Conservation (phyloP, 179 eudicot genomes). For the Gypsophila paniculata region DNA sequence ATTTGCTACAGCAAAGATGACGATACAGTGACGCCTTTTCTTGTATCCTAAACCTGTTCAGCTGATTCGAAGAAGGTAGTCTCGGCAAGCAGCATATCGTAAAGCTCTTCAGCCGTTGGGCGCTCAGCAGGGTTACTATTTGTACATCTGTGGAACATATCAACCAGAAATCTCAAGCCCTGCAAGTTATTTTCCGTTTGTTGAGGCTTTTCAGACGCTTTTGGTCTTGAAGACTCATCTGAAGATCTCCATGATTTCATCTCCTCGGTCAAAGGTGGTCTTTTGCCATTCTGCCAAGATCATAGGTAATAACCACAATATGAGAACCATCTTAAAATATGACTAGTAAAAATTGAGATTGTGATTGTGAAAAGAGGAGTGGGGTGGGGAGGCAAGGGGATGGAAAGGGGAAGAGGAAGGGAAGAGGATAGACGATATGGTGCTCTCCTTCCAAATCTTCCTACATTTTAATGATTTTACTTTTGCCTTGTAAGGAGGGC, state of each 20-base stretch:
- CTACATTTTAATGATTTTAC: too few species aligned
- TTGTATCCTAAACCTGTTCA: conserved; percentile 24
- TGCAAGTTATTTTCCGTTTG: conserved; percentile 41
- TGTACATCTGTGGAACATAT: conserved; percentile 56
- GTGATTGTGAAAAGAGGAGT: background rate
- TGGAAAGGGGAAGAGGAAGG: too few species aligned
- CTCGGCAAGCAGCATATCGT: conserved; percentile 42
- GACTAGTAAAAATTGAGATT: too few species aligned
- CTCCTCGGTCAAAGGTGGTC: conserved; percentile 60
- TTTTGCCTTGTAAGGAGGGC: too few species aligned
- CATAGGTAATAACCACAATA: conserved; percentile 10
- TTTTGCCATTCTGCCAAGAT: conserved; percentile 57
- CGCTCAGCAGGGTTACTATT: conserved; percentile 61
- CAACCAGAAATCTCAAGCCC: conserved; percentile 49
- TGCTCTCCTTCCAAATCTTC: too few species aligned
- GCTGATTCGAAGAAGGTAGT: conserved; percentile 29
- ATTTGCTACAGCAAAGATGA: conserved; percentile 13
- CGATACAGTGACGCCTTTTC: background rate
- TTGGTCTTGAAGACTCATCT: conserved; percentile 35
- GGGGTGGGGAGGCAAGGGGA: background rate
- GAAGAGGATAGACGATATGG: too few species aligned
- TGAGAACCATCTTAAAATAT: background rate
- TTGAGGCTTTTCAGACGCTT: conserved; percentile 31
- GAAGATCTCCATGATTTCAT: conserved; percentile 40
- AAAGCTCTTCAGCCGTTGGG: conserved; percentile 58